Conservation (phyloP, 2,329 filamentous ascomycete genomes). For the Cladosporium oxysporum region DNA sequence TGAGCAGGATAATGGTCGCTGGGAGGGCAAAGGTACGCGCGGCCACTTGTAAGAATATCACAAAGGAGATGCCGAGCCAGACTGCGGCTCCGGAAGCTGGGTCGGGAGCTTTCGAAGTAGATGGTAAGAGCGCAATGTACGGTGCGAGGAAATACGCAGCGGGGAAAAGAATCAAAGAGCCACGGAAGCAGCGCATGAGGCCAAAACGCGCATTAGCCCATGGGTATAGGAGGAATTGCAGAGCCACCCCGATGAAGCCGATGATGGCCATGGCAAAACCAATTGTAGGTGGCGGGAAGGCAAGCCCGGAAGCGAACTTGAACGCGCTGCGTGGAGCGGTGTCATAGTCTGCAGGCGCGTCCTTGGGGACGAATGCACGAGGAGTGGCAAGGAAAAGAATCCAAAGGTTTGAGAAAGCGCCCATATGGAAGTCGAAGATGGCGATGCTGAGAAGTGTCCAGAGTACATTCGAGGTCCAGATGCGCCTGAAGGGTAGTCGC, state of each 20-base stretch:
- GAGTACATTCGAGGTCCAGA: constrained; percentile 58
- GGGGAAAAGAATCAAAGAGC: constrained; percentile 71
- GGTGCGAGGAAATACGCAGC: constrained; percentile 69
- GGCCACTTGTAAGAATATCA: constrained; percentile 69
- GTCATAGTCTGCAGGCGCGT: constrained; percentile 29
- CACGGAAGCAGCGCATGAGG: constrained; percentile 66
- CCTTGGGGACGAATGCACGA: constrained; percentile 49
- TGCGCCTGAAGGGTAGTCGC: constrained; percentile 49
- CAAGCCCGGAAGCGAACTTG: constrained; percentile 70
- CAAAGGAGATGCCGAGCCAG: constrained; percentile 65
- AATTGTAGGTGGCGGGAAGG: constrained; percentile 69
- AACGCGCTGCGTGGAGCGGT: constrained; percentile 46
- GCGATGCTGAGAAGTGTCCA: constrained; percentile 63
- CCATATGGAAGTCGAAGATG: constrained; percentile 72
- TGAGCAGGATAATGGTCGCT: constrained; percentile 57
- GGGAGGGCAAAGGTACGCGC: constrained; percentile 69
- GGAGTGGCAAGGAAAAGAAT: constrained; percentile 76
- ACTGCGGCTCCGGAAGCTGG: constrained; percentile 58
- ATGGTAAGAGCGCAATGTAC: constrained; percentile 69
- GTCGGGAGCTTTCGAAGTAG: constrained; percentile 47
- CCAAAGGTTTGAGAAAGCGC: constrained; percentile 74
- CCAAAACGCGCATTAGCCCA: constrained; percentile 66
- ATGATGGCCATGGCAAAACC: constrained; percentile 78
- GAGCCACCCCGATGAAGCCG: constrained; percentile 70
- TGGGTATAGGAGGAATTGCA: constrained; percentile 74